These are phyloP conservation scores for Fraxinus xanthoxyloides DNA, from an alignment of 305 asterid species.

Conservation along the genomic window DNA sequence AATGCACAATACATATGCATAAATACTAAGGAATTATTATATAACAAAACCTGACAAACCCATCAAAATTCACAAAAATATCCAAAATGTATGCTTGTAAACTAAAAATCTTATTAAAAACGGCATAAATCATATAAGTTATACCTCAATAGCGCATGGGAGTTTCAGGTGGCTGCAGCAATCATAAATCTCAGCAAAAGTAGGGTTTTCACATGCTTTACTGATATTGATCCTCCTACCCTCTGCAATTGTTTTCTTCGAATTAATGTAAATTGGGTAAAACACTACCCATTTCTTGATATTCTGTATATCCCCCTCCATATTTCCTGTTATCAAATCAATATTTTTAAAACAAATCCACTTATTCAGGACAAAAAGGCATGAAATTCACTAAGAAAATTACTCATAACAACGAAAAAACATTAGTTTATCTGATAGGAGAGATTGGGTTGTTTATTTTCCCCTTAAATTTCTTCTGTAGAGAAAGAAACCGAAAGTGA, in stretches of 20 bases:
- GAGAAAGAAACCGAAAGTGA: neutral
- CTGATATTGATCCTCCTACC: constrained; percentile 65
- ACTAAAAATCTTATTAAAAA: neutral
- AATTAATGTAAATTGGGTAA: constrained; percentile 70
- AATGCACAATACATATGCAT: neutral
- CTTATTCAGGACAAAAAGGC: neutral
- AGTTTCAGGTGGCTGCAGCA: constrained; percentile 66
- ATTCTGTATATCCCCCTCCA: constrained; percentile 57
- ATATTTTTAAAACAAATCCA: neutral
- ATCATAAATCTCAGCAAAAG: constrained; percentile 64
- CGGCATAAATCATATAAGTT: neutral
- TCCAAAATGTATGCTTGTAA: neutral
- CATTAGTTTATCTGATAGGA: neutral
- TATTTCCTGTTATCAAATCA: constrained; percentile 18
- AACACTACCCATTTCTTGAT: constrained; percentile 66
- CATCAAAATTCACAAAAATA: neutral
- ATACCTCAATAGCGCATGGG: constrained; percentile 73
- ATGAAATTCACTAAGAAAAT: neutral
- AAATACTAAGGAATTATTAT: neutral
- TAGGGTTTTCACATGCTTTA: constrained; percentile 79
- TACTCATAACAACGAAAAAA: neutral
- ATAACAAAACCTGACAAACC: neutral
- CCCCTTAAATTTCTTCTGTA: neutral
- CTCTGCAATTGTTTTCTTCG: constrained; percentile 74
- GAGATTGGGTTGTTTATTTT: neutral